Percentiles rank a stretch among this genome's conserved stretches.
These are phyloP conservation scores for Exsudoporus floridanus DNA, from an alignment of 1,284 basidiomycete species.

Conservation along the genomic window DNA sequence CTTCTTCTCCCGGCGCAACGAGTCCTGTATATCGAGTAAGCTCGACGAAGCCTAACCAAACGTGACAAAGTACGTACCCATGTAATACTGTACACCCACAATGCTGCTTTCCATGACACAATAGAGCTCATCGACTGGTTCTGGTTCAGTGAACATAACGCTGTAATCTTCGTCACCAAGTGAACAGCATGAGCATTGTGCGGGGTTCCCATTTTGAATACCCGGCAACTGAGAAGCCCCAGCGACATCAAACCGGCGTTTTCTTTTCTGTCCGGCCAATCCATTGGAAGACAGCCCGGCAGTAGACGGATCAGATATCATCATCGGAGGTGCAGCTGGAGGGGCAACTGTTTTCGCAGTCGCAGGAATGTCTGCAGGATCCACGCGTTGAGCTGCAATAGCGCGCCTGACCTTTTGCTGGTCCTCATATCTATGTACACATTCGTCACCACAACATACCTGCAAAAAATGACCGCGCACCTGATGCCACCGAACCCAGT, in stretches of 20 bases:
- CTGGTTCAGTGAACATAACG: slow-evolving; percentile 42
- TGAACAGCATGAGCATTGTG: slow-evolving; percentile 9
- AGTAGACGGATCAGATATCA: slow-evolving; percentile 2
- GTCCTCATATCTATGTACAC: slow-evolving; percentile 48
- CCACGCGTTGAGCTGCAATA: slow-evolving; percentile 49
- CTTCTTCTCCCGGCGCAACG: slow-evolving; percentile 77
- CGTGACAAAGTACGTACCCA: slow-evolving; percentile 42
- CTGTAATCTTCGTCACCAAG: slow-evolving; percentile 43
- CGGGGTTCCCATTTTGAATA: slow-evolving; percentile 12
- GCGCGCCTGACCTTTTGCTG: slow-evolving; percentile 61
- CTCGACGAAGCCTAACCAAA: neutral
- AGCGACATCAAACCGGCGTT: slow-evolving; percentile 34
- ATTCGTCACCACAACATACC: neutral
- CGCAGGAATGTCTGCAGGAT: slow-evolving; percentile 53
- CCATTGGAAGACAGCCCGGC: neutral
- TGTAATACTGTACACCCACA: slow-evolving; percentile 83
- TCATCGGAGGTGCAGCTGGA: neutral
- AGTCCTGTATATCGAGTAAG: slow-evolving; percentile 47
- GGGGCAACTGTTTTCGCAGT: slow-evolving; percentile 35
- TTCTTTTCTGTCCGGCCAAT: slow-evolving; percentile 38
- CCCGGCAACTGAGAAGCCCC: neutral
- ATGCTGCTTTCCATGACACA: slow-evolving; percentile 59
- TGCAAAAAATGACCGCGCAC: slow-evolving; percentile 33
- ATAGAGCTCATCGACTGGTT: slow-evolving; percentile 64
- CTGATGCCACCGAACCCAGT: slow-evolving; percentile 52